Evolutionary conservation across 1,284 basidiomycete genomes (phyloP).

Genomic region (Moesziomyces globuligerus): DNA sequence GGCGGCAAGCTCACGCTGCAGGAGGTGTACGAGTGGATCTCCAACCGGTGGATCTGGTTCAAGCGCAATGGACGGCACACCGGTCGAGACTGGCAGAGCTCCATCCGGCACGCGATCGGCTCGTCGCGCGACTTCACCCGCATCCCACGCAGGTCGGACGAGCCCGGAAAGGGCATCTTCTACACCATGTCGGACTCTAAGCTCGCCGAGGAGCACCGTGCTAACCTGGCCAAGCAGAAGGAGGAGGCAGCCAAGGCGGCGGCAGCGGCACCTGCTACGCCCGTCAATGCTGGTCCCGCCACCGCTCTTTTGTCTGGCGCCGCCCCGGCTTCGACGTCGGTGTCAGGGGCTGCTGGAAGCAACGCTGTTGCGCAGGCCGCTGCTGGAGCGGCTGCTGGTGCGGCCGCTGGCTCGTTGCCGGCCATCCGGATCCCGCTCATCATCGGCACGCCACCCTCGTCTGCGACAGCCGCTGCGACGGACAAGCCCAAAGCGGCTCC

Average conservation of each 20-base stretch:
- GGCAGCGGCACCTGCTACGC: constrained; percentile 12
- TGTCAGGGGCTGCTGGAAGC: constrained; percentile 4
- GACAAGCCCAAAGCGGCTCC: constrained; percentile 62
- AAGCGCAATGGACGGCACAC: constrained; percentile 65
- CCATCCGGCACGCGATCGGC: constrained; percentile 62
- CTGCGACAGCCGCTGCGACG: constrained; percentile 57
- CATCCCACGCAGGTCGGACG: constrained; percentile 58
- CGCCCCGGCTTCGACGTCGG: not conserved
- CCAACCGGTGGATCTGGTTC: constrained; percentile 88
- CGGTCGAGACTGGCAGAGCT: constrained; percentile 64
- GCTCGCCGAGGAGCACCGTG: constrained; percentile 49
- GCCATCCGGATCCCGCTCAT: constrained; percentile 72
- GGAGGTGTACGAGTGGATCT: constrained; percentile 91
- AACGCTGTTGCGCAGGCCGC: constrained; percentile 14
- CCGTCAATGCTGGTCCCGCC: constrained; percentile 3
- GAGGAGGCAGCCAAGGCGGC: constrained; percentile 47
- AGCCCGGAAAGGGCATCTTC: constrained; percentile 64
- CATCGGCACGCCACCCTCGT: constrained; percentile 73
- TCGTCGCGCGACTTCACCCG: constrained; percentile 60
- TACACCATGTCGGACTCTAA: constrained; percentile 60
- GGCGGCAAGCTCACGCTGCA: constrained; percentile 87
- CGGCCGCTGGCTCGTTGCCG: constrained; percentile 21
- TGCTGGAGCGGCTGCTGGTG: constrained; percentile 11
- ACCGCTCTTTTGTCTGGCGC: constrained; percentile 1
- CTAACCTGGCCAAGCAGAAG: constrained; percentile 44